Conservation (phyloP, 371 early-diverging fungal species). For the Syncephalis plumigaleata region DNA sequence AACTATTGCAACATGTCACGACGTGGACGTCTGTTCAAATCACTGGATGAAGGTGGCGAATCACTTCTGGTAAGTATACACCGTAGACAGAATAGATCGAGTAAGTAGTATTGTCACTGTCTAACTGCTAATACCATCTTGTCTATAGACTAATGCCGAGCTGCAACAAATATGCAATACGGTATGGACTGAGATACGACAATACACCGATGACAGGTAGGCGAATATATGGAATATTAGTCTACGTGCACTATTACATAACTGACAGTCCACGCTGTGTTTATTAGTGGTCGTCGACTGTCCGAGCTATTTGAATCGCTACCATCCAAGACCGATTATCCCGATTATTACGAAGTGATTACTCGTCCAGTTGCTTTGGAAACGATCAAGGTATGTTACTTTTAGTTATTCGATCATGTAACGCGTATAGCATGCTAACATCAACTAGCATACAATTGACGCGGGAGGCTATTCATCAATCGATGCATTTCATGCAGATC, state of each 20-base stretch:
- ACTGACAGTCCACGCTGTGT: no score
- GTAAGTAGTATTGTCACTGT: no score
- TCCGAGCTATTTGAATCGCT: conserved; percentile 60
- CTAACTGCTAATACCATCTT: no score
- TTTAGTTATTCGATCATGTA: neutral
- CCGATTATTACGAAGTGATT: conserved; percentile 83
- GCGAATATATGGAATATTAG: no score
- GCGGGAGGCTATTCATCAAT: conserved; percentile 26
- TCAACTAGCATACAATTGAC: conserved; percentile 19
- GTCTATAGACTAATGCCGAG: no score
- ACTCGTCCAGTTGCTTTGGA: conserved; percentile 48
- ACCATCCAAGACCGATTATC: conserved; percentile 59
- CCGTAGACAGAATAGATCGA: no score
- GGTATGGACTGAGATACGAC: neutral
- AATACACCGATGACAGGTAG: neutral
- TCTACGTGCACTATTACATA: no score
- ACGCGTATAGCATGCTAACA: neutral
- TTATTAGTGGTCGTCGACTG: conserved; percentile 39
- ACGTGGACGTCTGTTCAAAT: no score
- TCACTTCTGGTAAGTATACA: no score
- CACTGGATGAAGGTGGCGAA: no score
- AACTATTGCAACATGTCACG: no score
- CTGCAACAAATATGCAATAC: no score
- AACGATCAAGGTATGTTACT: conserved; percentile 20
- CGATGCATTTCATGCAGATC: conserved; percentile 38